Base-by-base conservation (phyloP, 441 rosid species). In the Populus trichocarpa region DNA sequence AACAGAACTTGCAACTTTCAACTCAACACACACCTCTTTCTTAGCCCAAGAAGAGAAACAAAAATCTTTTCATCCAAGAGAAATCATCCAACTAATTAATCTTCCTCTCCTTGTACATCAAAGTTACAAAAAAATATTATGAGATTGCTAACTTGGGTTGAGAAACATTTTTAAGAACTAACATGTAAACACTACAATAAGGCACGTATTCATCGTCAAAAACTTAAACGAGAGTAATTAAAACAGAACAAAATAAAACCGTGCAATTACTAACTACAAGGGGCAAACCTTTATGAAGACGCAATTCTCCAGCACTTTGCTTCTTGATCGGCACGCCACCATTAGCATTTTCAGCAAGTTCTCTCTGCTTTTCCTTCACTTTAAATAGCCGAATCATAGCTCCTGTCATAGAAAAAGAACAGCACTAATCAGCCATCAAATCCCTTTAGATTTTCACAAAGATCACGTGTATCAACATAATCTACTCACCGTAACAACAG, bases 341-440 rank as follows among this genome's bases (percentile, higher is more conserved):
- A 22, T 72, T 88, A 67, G 95, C 93, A 85, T 88, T 91, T 75
- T 88, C 92, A 78, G 93, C 97, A 76, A 83, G 88, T 70, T 94
- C 97, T 83, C 86, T 94, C 85, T 94, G 97, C 88, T 96, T 90
- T 75, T 94, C 97, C 90, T 94, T 94, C 26, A 94, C 97, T 91
- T 92, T 96, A 80, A 96, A 92, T 14, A 94, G 86, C 72, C 96
- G 90, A 87, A 96, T 96, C 99, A 96, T 94, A 79, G 83, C 85
- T 87, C 84, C 92, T 86, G 69, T 22, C 10, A 67, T 28, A 28
- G 25, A 28, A 10, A 50, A 40, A 30, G 71, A 50, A 38, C 8
- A 6, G 7, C n/a, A 13, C 59, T 9, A 14, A 67, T 73, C 50
- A 70, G 8, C 23, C 74, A 46, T 13, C 8, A 2, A 50, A 12